Conservation (phyloP, 1,139 yeast species). For the Lodderomyces margitis region DNA sequence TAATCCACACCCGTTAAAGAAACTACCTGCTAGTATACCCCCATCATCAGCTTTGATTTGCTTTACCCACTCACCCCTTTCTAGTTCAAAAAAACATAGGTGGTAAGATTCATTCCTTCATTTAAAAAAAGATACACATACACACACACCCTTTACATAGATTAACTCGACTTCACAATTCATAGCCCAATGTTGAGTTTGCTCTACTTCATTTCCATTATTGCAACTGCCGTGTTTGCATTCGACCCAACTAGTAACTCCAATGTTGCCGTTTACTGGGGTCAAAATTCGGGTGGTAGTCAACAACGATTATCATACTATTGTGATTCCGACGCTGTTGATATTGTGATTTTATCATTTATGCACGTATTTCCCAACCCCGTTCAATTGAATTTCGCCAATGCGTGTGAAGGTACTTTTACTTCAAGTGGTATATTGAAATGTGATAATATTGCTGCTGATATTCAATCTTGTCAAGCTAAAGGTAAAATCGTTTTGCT, state of each 20-base stretch:
- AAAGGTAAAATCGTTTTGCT: constrained; percentile 75
- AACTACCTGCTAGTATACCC: too few relatives aligned
- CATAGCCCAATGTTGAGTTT: constrained; percentile 5
- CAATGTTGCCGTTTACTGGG: constrained; percentile 87
- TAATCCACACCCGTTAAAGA: too few relatives aligned
- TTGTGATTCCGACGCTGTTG: constrained; percentile 68
- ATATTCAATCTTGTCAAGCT: constrained; percentile 78
- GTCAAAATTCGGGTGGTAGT: constrained; percentile 68
- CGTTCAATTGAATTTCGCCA: constrained; percentile 61
- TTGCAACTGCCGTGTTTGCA: constrained; percentile 20
- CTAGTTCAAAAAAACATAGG: neutral
- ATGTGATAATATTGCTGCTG: constrained; percentile 66
- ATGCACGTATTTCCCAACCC: constrained; percentile 57
- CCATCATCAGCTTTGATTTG: neutral
- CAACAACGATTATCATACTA: constrained; percentile 65
- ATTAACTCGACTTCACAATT: neutral
- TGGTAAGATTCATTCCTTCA: constrained; percentile 6
- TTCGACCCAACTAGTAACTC: constrained; percentile 47
- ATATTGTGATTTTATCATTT: constrained; percentile 72
- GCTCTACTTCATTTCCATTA: constrained; percentile 8
- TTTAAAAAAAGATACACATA: neutral
- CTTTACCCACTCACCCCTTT: constrained; percentile 6
- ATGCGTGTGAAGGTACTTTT: constrained; percentile 56
- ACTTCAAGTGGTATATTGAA: constrained; percentile 52
- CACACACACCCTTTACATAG: neutral